Evolutionary conservation across 2,329 filamentous ascomycete genomes (phyloP), one percentile per base, ranked within the genome.

Genomic region (Aspergillus carbonarius): DNA sequence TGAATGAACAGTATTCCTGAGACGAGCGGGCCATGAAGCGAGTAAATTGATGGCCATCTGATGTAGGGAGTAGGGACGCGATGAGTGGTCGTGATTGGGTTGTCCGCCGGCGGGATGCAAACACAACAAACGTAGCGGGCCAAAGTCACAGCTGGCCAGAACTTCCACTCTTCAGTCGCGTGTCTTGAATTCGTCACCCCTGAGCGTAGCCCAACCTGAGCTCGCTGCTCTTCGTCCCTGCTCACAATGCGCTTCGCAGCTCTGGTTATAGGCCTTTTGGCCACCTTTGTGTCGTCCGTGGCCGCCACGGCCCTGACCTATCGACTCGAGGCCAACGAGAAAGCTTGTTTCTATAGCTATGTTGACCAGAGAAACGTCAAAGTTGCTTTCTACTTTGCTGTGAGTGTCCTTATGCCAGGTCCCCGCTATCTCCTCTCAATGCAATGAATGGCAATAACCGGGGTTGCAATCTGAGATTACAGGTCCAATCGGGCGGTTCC

Each of bases 301-400:
- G 87, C 90, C 55, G 92, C 92, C 37, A 99, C 95, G 4, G 93
- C 95, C 40, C 83, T 99, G 72, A 99, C 95, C 49, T 99, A 97
- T 83, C 91, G 93, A 79, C 83, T 99, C 48, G 80, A 83, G 54
- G 90, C 95, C 52, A 91, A 96, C 80, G 95, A 98, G 82, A 92
- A 91, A 78, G 92, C 95, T 60, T 99, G 95, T 82, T 99, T 99
- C 85, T 97, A 90, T 76, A 85, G 91, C 58, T 81, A 86, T 66
- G 88, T 93, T 56, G 87, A 92, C 64, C 85, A 90, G 74, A 84
- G 85, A 74, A 88, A 88, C 68, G 86, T 90, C 70, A 99, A 99
- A 85, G 83, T 99, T 67, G 93, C 95, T 51, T 99, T 99, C 74
- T 99, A 99, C 82, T 99, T 99, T 79, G 96, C 95, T 60, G 95